Conservation (phyloP, 495 filamentous ascomycete genomes). For the Cryomyces antarcticus region DNA sequence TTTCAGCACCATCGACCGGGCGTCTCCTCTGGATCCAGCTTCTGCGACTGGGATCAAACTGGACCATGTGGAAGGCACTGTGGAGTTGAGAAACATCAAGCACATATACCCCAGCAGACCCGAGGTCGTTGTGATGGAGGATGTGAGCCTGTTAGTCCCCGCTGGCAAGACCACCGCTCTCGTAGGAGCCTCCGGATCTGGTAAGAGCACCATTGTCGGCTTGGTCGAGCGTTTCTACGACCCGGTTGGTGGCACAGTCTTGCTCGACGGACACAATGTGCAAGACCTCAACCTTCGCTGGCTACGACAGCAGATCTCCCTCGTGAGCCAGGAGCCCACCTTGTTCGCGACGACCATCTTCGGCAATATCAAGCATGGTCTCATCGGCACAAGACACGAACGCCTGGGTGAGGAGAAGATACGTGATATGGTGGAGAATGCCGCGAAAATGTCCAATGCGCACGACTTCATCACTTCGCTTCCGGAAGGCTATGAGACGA, state of each 20-base stretch:
- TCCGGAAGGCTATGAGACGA: slow-evolving; percentile 80
- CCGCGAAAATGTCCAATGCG: slow-evolving; percentile 79
- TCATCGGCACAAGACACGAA: slow-evolving; percentile 70
- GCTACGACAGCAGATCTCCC: slow-evolving; percentile 75
- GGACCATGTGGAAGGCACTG: slow-evolving; percentile 49
- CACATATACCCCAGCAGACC: slow-evolving; percentile 89
- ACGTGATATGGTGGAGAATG: slow-evolving; percentile 49
- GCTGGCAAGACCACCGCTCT: slow-evolving; percentile 78
- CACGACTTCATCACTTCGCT: slow-evolving; percentile 75
- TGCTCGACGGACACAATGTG: slow-evolving; percentile 71
- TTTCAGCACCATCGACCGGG: slow-evolving; percentile 74
- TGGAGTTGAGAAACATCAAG: slow-evolving; percentile 68
- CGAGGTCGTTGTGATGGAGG: slow-evolving; percentile 69
- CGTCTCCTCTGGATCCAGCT: slow-evolving; percentile 70
- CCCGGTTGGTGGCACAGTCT: slow-evolving; percentile 58
- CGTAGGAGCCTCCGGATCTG: slow-evolving; percentile 70
- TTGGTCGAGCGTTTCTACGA: slow-evolving; percentile 86
- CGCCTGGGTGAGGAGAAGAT: slow-evolving; percentile 41
- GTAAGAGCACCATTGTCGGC: slow-evolving; percentile 85
- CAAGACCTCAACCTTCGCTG: slow-evolving; percentile 67
- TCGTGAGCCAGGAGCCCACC: slow-evolving; percentile 74
- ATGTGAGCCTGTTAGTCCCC: slow-evolving; percentile 55
- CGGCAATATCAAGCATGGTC: slow-evolving; percentile 67
- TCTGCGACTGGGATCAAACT: slow-evolving; percentile 48
- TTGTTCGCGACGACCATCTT: slow-evolving; percentile 75